Conservation (phyloP, 2,329 filamentous ascomycete genomes). For the Monosporascus cannonballus region DNA sequence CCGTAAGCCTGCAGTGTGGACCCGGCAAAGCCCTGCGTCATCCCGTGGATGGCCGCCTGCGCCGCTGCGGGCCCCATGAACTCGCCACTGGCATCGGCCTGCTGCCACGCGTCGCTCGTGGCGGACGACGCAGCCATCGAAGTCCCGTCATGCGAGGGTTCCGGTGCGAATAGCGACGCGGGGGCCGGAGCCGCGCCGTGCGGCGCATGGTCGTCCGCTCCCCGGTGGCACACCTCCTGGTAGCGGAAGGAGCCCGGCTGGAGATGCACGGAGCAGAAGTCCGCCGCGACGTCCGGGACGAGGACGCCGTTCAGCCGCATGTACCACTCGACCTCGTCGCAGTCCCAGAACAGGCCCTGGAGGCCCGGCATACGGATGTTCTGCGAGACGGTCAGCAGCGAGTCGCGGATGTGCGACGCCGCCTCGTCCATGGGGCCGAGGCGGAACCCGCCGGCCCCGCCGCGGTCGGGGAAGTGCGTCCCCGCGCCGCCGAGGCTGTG, state of each 20-base stretch:
- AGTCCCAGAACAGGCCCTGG: conserved; percentile 71
- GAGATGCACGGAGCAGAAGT: conserved; percentile 55
- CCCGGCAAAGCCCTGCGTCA: too few relatives aligned
- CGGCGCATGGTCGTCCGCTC: not conserved
- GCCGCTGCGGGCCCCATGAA: too few relatives aligned
- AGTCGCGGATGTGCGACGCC: conserved; percentile 34
- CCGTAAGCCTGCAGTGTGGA: too few relatives aligned
- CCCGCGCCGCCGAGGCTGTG: conserved; percentile 63
- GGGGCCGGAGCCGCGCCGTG: not conserved
- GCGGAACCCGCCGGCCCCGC: conserved; percentile 27
- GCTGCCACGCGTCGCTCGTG: too few relatives aligned
- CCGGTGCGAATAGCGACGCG: not conserved
- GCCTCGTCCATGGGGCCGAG: conserved; percentile 43
- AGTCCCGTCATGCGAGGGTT: not conserved
- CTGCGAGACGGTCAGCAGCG: conserved; percentile 40
- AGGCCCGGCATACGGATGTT: conserved; percentile 53
- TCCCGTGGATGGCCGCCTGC: too few relatives aligned
- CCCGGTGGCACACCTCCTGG: not conserved
- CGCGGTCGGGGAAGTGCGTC: conserved; percentile 49
- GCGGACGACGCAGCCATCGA: too few relatives aligned
- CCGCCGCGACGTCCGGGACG: conserved; percentile 50
- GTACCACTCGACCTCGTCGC: conserved; percentile 71
- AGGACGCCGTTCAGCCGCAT: conserved; percentile 56
- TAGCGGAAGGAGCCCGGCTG: conserved; percentile 30
- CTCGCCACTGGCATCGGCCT: too few relatives aligned